phyloP scores from a whole-genome alignment of 2,329 filamentous ascomycete species.

The Sporothrix brasiliensis region DNA sequence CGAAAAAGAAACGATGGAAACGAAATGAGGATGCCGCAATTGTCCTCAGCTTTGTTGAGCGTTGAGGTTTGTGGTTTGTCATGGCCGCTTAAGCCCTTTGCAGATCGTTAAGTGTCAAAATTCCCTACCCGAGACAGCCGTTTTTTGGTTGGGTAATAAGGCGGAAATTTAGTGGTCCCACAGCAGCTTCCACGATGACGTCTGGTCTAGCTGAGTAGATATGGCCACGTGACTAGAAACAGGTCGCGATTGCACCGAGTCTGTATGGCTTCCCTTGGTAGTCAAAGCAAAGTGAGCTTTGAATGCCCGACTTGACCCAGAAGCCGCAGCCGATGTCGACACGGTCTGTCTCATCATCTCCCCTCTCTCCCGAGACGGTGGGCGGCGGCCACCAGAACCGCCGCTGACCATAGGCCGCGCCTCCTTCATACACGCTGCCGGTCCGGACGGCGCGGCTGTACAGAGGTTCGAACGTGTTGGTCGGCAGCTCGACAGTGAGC shows the following conservation, averaged over 20 bases:
- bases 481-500: slow-evolving; percentile 9
- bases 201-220: background rate
- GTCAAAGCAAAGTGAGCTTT: background rate
- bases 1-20: background rate
- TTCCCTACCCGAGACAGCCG: no score
- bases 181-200: background rate
- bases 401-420: background rate
- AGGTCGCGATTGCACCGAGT: background rate
- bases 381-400: background rate
- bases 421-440: background rate
- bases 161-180: background rate
- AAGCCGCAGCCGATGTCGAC: background rate
- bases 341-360: background rate
- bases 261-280: background rate
- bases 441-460: no score
- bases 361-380: background rate
- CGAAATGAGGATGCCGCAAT: background rate
- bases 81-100: background rate
- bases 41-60: background rate
- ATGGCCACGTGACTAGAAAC: background rate
- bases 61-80: no score
- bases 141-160: slow-evolving; percentile 7
- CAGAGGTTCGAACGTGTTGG: background rate
- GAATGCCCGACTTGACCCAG: slow-evolving; percentile 14
- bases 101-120: slow-evolving; percentile 12